Evolutionary conservation across 2,329 filamentous ascomycete genomes (phyloP).

Genomic region (Verticillium isaacii): DNA sequence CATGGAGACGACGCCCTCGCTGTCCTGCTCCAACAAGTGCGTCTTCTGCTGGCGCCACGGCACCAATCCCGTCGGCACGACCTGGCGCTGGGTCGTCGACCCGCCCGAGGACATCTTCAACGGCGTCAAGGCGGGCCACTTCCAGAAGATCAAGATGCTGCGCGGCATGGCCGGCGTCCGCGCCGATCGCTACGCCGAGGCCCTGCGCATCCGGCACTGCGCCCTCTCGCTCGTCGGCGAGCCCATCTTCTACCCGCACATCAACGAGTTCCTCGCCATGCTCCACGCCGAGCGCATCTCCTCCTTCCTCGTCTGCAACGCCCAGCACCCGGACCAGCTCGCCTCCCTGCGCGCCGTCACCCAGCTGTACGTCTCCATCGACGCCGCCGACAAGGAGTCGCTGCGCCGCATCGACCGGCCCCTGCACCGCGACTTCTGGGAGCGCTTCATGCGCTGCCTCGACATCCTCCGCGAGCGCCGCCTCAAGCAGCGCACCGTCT

Average conservation of each 20-base stretch:
- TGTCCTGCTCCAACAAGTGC: slow-evolving; percentile 97
- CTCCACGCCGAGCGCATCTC: slow-evolving; percentile 84
- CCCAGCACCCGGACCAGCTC: slow-evolving; percentile 90
- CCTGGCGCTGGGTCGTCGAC: slow-evolving; percentile 95
- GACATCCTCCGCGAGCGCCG: slow-evolving; percentile 83
- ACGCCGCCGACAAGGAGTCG: slow-evolving; percentile 85
- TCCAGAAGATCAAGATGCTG: slow-evolving; percentile 97
- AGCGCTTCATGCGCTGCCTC: slow-evolving; percentile 85
- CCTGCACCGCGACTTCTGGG: slow-evolving; percentile 95
- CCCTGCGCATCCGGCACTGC: slow-evolving; percentile 89
- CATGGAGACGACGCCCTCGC: slow-evolving; percentile 95
- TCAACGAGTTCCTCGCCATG: slow-evolving; percentile 84
- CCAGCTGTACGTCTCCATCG: slow-evolving; percentile 93
- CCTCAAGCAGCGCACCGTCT: slow-evolving; percentile 85
- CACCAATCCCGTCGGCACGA: slow-evolving; percentile 94
- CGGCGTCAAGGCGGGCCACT: slow-evolving; percentile 87
- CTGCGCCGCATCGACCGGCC: slow-evolving; percentile 86
- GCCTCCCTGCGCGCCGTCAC: slow-evolving; percentile 79
- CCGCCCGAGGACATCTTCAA: slow-evolving; percentile 84
- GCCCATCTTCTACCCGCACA: slow-evolving; percentile 97
- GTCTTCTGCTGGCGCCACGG: slow-evolving; percentile 99
- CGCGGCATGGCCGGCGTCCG: slow-evolving; percentile 89
- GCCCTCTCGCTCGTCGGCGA: slow-evolving; percentile 90
- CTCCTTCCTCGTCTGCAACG: slow-evolving; percentile 94
- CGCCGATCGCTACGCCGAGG: slow-evolving; percentile 87